phyloP scores from a whole-genome alignment of 2,329 filamentous ascomycete genomes.

The Didymella arachidicola region DNA sequence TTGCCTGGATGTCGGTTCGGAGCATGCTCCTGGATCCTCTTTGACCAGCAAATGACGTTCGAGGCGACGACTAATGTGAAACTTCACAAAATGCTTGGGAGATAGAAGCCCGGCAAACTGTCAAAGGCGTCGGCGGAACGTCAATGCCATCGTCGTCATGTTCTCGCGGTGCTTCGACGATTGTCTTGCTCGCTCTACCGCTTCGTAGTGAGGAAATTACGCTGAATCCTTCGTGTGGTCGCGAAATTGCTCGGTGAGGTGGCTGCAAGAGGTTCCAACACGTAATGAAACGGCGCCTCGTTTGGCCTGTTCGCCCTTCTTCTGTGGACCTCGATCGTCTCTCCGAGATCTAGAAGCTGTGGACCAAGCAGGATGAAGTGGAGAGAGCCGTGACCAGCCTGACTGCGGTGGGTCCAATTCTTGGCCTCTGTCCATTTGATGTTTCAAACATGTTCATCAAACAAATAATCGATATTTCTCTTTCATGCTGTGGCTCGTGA shows the following conservation, averaged over 20 bases:
- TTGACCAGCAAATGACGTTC: conserved; percentile 28
- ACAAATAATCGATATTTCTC: conserved; percentile 20
- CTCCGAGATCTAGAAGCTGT: conserved; percentile 19
- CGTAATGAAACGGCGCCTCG: conserved; percentile 2
- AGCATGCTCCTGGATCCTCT: conserved; percentile 28
- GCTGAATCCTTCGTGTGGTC: conserved; percentile 12
- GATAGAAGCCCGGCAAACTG: conserved; percentile 16
- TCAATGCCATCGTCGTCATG: conserved; percentile 12
- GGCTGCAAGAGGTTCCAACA: conserved; percentile 10
- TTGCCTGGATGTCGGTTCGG: conserved; percentile 32
- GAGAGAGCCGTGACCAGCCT: neutral
- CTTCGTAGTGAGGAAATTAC: conserved; percentile 13
- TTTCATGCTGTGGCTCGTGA: conserved; percentile 8
- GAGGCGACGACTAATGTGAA: conserved; percentile 30
- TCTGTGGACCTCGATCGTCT: conserved; percentile 15
- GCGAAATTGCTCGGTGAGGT: conserved; percentile 13
- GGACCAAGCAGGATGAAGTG: conserved; percentile 7
- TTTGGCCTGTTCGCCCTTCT: conserved; percentile 1
- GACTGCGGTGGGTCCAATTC: conserved; percentile 9
- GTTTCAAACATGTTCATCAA: conserved; percentile 21
- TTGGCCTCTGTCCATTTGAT: conserved; percentile 12
- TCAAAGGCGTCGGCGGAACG: conserved; percentile 35
- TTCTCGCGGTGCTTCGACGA: neutral
- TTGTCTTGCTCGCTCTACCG: conserved; percentile 1
- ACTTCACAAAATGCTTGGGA: conserved; percentile 25